phyloP scores from a whole-genome alignment of 2,329 filamentous ascomycete species.

The Arthrobotrys pseudoclavata region DNA sequence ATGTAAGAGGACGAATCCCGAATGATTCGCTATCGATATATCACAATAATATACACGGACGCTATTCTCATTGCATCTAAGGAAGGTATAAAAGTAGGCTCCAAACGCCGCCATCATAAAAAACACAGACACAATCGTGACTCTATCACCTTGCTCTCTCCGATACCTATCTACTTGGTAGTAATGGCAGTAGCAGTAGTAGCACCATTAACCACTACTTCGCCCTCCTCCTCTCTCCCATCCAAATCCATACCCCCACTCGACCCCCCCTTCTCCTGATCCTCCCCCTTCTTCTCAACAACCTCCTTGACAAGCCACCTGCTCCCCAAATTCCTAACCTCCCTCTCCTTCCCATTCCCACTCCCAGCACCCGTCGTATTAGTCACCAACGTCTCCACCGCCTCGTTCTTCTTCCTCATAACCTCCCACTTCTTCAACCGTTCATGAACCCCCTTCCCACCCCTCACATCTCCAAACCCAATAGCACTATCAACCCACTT shows the following conservation, averaged over 20 bases:
- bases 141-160: neutral
- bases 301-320: conserved; percentile 41
- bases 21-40: conserved; percentile 9
- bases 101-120: conserved; percentile 27
- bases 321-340: conserved; percentile 10
- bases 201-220: neutral
- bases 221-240: conserved; percentile 23
- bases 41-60: conserved; percentile 42
- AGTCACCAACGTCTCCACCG: conserved; percentile 13
- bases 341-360: conserved; percentile 16
- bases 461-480: conserved; percentile 63
- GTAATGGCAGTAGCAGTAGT: neutral
- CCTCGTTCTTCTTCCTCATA: conserved; percentile 49
- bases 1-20: no score
- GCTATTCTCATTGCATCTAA: conserved; percentile 15
- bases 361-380: neutral
- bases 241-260: conserved; percentile 41
- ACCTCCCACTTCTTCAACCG: conserved; percentile 51
- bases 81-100: neutral
- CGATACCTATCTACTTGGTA: neutral
- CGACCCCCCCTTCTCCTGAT: conserved; percentile 18
- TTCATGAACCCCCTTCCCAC: conserved; percentile 42
- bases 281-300: conserved; percentile 8
- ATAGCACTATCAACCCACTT: conserved; percentile 86
- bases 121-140: neutral